Conservation (phyloP, 805 yeast genomes). For the Myxozyma sirexii region DNA sequence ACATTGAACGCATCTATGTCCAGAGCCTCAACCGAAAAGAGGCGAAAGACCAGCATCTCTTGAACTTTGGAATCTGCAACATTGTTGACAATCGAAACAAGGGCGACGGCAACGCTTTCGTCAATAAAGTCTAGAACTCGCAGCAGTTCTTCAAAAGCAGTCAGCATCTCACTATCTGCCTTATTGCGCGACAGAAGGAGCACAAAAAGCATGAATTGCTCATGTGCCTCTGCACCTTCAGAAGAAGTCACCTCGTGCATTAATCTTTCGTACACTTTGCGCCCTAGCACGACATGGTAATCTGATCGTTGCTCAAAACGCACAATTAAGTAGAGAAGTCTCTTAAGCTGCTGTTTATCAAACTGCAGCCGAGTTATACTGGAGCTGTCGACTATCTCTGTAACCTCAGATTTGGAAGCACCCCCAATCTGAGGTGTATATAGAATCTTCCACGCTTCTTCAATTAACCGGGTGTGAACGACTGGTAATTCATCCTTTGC, state of each 20-base stretch:
- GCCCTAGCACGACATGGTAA: conserved; percentile 28
- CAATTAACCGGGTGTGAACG: conserved; percentile 24
- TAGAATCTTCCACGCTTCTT: conserved; percentile 31
- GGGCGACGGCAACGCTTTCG: conserved; percentile 24
- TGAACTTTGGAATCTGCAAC: conserved; percentile 22
- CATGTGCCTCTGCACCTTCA: conserved; percentile 8
- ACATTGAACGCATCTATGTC: conserved; percentile 30
- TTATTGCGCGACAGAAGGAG: conserved; percentile 24
- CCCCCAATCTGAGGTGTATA: conserved; percentile 22
- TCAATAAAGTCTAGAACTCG: conserved; percentile 6
- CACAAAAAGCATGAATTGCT: conserved; percentile 26
- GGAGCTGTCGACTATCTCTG: conserved; percentile 9
- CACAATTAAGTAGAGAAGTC: conserved; percentile 13
- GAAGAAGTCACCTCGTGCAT: conserved; percentile 1
- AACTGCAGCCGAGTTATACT: conserved; percentile 12
- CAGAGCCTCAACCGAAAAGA: conserved; percentile 6
- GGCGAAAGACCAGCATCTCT: conserved; percentile 14
- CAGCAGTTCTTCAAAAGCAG: conserved; percentile 25
- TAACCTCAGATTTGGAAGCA: neutral
- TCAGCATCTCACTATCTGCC: conserved; percentile 27
- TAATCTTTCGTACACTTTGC: conserved; percentile 20
- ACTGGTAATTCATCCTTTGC: conserved; percentile 23
- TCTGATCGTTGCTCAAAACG: conserved; percentile 18
- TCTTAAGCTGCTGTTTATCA: conserved; percentile 13
- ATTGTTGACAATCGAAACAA: conserved; percentile 28